Evolutionary conservation across 208 protist species (phyloP), one percentile per base, ranked within the genome.

Genomic region (Acanthamoeba castellanii): DNA sequence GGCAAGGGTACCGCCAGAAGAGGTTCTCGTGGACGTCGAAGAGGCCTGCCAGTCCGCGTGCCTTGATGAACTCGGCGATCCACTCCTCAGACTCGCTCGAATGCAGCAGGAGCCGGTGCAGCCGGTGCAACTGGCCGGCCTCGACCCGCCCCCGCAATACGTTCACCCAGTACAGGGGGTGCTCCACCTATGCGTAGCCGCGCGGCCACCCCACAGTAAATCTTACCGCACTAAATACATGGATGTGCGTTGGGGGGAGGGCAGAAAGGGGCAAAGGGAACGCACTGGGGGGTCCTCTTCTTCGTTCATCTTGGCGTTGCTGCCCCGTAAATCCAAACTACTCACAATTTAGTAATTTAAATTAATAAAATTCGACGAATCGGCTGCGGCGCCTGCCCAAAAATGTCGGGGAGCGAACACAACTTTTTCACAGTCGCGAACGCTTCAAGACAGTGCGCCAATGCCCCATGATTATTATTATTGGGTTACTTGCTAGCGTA

Each of bases 1-100:
- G 66, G 18, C 27, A 8, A 8, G 0, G 13, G 16, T 70, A 91
- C 84, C 84, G 52, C 84, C 84, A 91, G 84, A 91, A 91, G 84
- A 91, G 84, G 84, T 91, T 91, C 34, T 91, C 84, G 34, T 91
- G 84, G 9, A 91, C 84, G 59, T 91, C 84, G 27, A 91, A 70
- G 16, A 91, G 84, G 27, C 50, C 52, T 4, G 55, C 42, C 6
- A 91, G 52, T 20, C 84, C 84, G 22, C 59, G n/a, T 13, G 47
- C 34, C 9, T 25, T 27, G 7, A 70, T 91, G 50, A 91, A 91
- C 59, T 91, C 32, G 45, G 20, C 52, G 0, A 91, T 91, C 84
- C 84, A 91, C 47, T 91, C 84, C 20, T 91, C 84, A 16, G 84
- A 42, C 13, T 27, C 32, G 30, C 11, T 11, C 84, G n/a, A 42